phyloP scores from a whole-genome alignment of 345 rosid species.

The Melaleuca quinquenervia region DNA sequence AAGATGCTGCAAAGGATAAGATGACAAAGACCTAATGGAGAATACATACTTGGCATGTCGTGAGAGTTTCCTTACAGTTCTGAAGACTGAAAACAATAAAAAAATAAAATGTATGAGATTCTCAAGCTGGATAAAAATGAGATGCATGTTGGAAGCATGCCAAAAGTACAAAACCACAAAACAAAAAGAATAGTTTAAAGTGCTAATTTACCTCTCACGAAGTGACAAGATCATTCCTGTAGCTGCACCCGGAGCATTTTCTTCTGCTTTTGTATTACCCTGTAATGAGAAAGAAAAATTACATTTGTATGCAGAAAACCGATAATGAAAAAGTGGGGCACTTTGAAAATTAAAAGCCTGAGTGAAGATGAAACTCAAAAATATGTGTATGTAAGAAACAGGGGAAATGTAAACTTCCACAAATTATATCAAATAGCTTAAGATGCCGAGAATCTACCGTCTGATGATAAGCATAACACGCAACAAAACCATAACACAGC shows the following conservation, averaged over 20 bases:
- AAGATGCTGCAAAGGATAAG: neutral
- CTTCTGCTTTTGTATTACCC: slow-evolving; percentile 60
- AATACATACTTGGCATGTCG: slow-evolving; percentile 61
- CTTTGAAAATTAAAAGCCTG: neutral
- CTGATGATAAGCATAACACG: neutral
- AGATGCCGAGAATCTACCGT: neutral
- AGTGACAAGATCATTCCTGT: slow-evolving; percentile 81
- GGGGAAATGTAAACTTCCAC: neutral
- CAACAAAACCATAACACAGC: neutral
- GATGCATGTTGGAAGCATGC: neutral
- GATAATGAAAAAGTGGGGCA: neutral
- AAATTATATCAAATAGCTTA: neutral
- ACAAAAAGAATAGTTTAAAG: neutral
- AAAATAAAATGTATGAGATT: neutral
- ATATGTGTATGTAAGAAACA: neutral
- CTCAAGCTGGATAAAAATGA: neutral
- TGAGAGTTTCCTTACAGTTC: slow-evolving; percentile 58
- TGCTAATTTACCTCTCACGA: slow-evolving; percentile 60
- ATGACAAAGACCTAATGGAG: neutral
- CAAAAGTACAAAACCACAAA: neutral
- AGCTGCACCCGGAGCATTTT: slow-evolving; percentile 68
- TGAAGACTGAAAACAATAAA: slow-evolving; percentile 55
- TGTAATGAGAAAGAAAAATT: neutral
- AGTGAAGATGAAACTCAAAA: neutral
- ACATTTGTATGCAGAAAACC: neutral